Evolutionary conservation across 1,139 yeast genomes (phyloP).

Genomic region (Taphrina betulina): DNA sequence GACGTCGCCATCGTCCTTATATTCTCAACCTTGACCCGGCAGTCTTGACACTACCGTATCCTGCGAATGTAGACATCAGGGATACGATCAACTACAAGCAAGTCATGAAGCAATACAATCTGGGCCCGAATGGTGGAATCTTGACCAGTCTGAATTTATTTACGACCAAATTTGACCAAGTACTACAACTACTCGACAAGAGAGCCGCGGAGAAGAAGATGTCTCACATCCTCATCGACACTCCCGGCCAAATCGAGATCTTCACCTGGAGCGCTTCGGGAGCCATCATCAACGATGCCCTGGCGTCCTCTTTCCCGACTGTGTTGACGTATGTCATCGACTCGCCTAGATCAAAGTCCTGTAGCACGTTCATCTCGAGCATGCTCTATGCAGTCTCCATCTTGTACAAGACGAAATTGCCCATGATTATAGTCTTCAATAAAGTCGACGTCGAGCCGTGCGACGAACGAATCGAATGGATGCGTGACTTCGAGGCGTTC

Average conservation of each 20-base stretch:
- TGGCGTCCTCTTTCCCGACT: slow-evolving; percentile 94
- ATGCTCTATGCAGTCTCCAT: slow-evolving; percentile 98
- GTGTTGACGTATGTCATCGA: slow-evolving; percentile 94
- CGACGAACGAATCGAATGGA: slow-evolving; percentile 86
- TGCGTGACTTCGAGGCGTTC: slow-evolving; percentile 92
- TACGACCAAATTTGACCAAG: slow-evolving; percentile 95
- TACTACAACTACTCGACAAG: slow-evolving; percentile 78
- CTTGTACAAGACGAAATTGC: slow-evolving; percentile 89
- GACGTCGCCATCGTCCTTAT: slow-evolving; percentile 67
- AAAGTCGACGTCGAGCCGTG: slow-evolving; percentile 73
- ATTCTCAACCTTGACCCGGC: slow-evolving; percentile 96
- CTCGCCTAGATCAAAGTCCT: slow-evolving; percentile 90
- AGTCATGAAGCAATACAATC: slow-evolving; percentile 84
- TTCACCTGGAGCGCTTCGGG: slow-evolving; percentile 86
- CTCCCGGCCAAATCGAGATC: slow-evolving; percentile 84
- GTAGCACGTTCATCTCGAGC: slow-evolving; percentile 95
- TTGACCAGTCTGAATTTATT: slow-evolving; percentile 90
- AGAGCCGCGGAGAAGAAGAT: slow-evolving; percentile 48
- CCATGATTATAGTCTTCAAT: slow-evolving; percentile 95
- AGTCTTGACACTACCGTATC: slow-evolving; percentile 85
- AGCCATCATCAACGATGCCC: slow-evolving; percentile 90
- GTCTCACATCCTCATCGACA: slow-evolving; percentile 77
- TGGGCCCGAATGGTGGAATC: slow-evolving; percentile 98
- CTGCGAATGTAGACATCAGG: slow-evolving; percentile 91
- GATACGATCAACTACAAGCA: slow-evolving; percentile 94